Percentiles rank a stretch among this genome's conserved stretches.
phyloP scores from a whole-genome alignment of 163 green algal genomes.

The Scenedesmus sp. region DNA sequence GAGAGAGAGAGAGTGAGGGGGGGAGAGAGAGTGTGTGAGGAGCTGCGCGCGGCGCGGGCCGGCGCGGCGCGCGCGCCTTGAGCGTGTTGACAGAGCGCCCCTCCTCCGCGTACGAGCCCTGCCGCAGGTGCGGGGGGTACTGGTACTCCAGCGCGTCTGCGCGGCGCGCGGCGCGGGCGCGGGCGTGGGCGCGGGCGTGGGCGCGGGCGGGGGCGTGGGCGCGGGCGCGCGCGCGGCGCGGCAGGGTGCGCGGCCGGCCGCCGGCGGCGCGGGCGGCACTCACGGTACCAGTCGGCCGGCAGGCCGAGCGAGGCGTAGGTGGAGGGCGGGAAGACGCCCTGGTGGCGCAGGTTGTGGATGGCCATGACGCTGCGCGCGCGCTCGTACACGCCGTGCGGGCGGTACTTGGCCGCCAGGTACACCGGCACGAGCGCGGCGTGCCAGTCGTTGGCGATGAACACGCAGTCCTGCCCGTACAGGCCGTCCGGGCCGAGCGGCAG shows the following conservation, averaged over 20 bases:
- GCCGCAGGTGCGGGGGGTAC: conserved; percentile 84
- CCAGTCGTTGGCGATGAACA: conserved; percentile 81
- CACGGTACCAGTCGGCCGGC: conserved; percentile 76
- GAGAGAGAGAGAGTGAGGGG: neutral
- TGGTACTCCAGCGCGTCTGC: conserved; percentile 78
- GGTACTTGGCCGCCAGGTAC: conserved; percentile 76
- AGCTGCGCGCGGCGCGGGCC: no score
- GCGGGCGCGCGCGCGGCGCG: no score
- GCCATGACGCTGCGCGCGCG: conserved; percentile 67
- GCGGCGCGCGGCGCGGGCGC: no score
- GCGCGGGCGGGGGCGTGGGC: no score
- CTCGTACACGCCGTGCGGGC: conserved; percentile 69
- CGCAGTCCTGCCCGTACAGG: conserved; percentile 61
- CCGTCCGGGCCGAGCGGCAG: conserved; percentile 60
- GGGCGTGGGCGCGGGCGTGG: no score
- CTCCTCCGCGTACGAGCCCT: conserved; percentile 84
- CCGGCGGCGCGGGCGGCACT: conserved; percentile 14
- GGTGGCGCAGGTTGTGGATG: conserved; percentile 81
- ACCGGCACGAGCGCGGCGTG: conserved; percentile 77
- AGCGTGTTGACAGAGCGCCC: conserved; percentile 82
- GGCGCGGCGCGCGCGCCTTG: conserved; percentile 65
- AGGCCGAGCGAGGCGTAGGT: conserved; percentile 70
- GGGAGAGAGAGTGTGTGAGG: no score
- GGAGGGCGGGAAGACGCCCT: conserved; percentile 79
- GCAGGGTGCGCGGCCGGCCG: no score